Base-by-base conservation (phyloP, 495 filamentous ascomycete genomes). In the Margaritispora aquatica region DNA sequence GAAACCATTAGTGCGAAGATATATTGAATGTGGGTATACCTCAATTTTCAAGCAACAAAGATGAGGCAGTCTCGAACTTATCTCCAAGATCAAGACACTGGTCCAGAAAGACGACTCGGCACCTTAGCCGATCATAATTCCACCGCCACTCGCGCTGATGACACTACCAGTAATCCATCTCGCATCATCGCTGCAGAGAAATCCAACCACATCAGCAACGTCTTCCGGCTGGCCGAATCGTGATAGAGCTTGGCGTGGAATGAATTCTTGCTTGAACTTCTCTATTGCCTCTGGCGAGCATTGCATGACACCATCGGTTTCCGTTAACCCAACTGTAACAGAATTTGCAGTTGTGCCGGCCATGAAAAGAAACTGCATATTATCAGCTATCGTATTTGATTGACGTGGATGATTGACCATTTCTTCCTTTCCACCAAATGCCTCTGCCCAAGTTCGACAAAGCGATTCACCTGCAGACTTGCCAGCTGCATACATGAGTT, bases 401-500 rank as follows among this genome's bases (percentile, higher is more conserved):
- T 48, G 5, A 48, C 5, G 44, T 8, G 8, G 8, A 49, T 29
- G 23, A 59, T 50, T 49, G 11, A 54, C 58, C 26, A 38, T 49
- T 7, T 61, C 59, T 20, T 55, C 59, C 19, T 26, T 56, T 1
- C 59, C 52, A 5, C 59, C 59, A 46, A 61, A 61, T 5, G 59
- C 59, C 53, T 41, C 38, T n/a, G 51, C 49, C 59, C 59, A 61
- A 41, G 52, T 61, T 20, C 59, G 19, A 29, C 52, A 61, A 41
- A 61, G 21, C 19, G 51, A 50, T 47, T 55, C 59, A 19, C 59
- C 59, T 1, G 59, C 59, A 0, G 59, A 55, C 46, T 61, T 61
- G 0, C 59, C 59, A 27, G 59, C 59, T 24, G 52, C 26, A 56
- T 61, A 61, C 59, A 61, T 50, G 52, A 61, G 52, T 49, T 61